A percentile compares a stretch with the other conserved stretches of the same genome.
Evolutionary conservation across 768 basidiomycete species (phyloP).

Genomic region (Coprinellus micaceus): DNA sequence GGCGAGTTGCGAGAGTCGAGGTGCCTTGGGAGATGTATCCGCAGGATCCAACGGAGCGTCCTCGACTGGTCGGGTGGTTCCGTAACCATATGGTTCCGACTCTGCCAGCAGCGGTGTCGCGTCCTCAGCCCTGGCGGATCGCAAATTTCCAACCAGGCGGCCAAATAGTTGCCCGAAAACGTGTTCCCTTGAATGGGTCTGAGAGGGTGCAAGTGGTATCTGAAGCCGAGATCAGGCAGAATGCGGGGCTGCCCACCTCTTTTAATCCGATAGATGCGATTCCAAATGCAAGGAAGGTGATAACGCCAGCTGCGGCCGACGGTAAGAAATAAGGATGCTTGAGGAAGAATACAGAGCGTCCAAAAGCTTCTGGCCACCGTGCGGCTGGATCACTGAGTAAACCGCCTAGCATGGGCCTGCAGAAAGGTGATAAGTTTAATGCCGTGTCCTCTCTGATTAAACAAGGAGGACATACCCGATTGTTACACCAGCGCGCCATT

Average conservation of each 20-base stretch:
- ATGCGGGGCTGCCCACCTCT: slow-evolving; percentile 38
- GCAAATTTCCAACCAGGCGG: too few relatives aligned
- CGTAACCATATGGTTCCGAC: too few relatives aligned
- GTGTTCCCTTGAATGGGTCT: too few relatives aligned
- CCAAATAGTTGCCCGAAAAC: too few relatives aligned
- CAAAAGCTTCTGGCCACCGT: slow-evolving; percentile 58
- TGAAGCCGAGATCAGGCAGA: neutral
- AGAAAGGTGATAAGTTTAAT: too few relatives aligned
- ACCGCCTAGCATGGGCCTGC: slow-evolving; percentile 66
- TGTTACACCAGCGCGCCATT: slow-evolving; percentile 33
- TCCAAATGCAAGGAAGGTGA: slow-evolving; percentile 33
- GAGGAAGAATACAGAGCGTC: slow-evolving; percentile 32
- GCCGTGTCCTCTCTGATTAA: too few relatives aligned
- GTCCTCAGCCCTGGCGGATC: too few relatives aligned
- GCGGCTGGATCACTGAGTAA: slow-evolving; percentile 55
- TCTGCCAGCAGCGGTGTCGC: too few relatives aligned
- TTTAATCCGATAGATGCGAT: slow-evolving; percentile 37
- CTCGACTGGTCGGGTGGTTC: too few relatives aligned
- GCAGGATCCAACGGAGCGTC: too few relatives aligned
- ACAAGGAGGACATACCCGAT: slow-evolving; percentile 19
- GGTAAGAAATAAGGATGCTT: slow-evolving; percentile 48
- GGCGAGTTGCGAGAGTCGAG: neutral
- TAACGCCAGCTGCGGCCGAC: slow-evolving; percentile 34
- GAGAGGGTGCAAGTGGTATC: too few relatives aligned
- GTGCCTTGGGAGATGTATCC: neutral